Base-by-base conservation (phyloP, 805 yeast genomes). In the Kuraishia ogatae region DNA sequence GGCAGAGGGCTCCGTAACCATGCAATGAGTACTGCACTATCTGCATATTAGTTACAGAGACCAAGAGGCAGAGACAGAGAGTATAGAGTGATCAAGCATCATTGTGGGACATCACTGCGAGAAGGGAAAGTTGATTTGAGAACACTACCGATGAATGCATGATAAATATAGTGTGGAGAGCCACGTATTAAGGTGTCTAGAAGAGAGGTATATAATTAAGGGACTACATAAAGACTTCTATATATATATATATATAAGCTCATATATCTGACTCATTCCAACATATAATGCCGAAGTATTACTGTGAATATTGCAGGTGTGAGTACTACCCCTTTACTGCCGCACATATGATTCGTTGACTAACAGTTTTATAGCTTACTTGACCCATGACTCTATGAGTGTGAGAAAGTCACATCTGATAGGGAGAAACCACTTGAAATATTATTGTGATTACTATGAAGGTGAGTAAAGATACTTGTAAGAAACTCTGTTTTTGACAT, bases 301-400 rank as follows among this genome's bases (percentile, higher is more conserved):
- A 85, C 70, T 90, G 97, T 69, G 94, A 87, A 61, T 90, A 89
- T 66, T 90, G 97, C 66, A 83, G 83, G 64, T 82, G 76, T 70
- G 58, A 50, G 75, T 62, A 20, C 50, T 21, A 24, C n/a, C n/a
- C n/a, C n/a, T n/a, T n/a, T n/a, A n/a, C n/a, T n/a, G n/a, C n/a
- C n/a, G n/a, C n/a, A n/a, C n/a, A n/a, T 52, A 28, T 19, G 13
- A n/a, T 22, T 50, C 48, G 20, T 6, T 39, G 22, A 26, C 46
- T 49, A 48, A 35, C 48, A 47, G n/a, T 49, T 21, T 20, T 23
- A 19, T 56, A 70, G 78, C 90, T 20, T 85, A 86, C 62, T 72
- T 91, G 56, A 90, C 97, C 1, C 97, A 90, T 66, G 96, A 89
- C 68, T 86, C 94, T n/a, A 74, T 82, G 62, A 86, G 94, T 71